These are phyloP conservation scores for Syncephalastrum contaminatum DNA, from an alignment of 371 early-diverging fungal genomes.

Conservation along the genomic window DNA sequence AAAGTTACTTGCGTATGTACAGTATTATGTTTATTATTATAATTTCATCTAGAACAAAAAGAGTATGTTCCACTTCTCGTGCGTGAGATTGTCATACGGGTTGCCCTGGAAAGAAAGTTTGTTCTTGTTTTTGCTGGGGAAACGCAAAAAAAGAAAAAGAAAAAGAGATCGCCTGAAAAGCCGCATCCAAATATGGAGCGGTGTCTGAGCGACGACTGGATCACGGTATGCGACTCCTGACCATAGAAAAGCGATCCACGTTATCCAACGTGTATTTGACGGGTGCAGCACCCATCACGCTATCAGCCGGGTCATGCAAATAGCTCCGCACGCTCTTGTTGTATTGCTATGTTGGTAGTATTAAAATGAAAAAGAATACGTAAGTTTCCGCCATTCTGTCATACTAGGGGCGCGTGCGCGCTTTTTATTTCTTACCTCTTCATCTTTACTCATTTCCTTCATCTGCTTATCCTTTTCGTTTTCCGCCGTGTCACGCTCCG, in stretches of 20 bases:
- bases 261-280: slow-evolving; percentile 72
- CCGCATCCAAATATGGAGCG: too few species aligned
- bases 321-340: slow-evolving; percentile 20
- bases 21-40: too few species aligned
- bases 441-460: slow-evolving; percentile 59
- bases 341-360: slow-evolving; percentile 20
- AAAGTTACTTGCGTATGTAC: too few species aligned
- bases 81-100: too few species aligned
- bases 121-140: too few species aligned
- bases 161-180: too few species aligned
- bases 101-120: too few species aligned
- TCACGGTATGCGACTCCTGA: slow-evolving; percentile 87
- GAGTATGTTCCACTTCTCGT: too few species aligned
- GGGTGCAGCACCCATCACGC: slow-evolving; percentile 34
- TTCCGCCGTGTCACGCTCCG: slow-evolving; percentile 54
- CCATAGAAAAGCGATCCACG: slow-evolving; percentile 88
- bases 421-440: slow-evolving; percentile 42
- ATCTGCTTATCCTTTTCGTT: slow-evolving; percentile 43
- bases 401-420: too few species aligned
- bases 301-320: slow-evolving; percentile 42
- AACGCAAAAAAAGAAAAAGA: too few species aligned
- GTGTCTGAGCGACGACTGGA: neutral
- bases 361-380: neutral
- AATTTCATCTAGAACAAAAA: too few species aligned
- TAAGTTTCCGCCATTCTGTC: neutral